phyloP scores from a whole-genome alignment of 2,329 filamentous ascomycete species.

The Arthroderma uncinatum region DNA sequence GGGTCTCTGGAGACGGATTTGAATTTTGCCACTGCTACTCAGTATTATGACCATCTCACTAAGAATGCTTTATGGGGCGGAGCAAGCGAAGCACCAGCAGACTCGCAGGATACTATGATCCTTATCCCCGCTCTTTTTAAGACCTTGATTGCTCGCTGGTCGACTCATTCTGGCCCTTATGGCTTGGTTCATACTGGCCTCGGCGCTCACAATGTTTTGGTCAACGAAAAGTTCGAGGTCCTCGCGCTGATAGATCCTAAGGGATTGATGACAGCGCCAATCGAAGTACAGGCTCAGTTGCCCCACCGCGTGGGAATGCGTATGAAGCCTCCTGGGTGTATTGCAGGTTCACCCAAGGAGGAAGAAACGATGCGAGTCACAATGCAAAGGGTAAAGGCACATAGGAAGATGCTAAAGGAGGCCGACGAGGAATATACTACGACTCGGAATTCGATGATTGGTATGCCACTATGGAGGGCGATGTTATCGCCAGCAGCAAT shows the following conservation, averaged over 20 bases:
- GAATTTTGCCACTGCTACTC: too few species aligned
- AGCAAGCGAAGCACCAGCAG: neutral
- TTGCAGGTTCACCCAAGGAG: neutral
- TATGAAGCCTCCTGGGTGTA: neutral
- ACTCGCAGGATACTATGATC: neutral
- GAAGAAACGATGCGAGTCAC: neutral
- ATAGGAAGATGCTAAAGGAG: neutral
- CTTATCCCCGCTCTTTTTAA: slow-evolving; percentile 9
- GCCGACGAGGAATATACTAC: neutral
- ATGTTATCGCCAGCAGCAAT: neutral
- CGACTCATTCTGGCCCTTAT: slow-evolving; percentile 8
- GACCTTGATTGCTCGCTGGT: neutral
- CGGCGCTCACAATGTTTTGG: slow-evolving; percentile 14
- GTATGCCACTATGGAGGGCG: neutral
- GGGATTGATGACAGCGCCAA: slow-evolving; percentile 12
- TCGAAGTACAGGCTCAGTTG: slow-evolving; percentile 2
- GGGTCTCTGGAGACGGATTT: neutral
- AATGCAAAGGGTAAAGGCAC: neutral
- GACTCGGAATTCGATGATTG: neutral
- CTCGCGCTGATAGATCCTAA: slow-evolving; percentile 14
- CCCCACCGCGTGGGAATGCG: neutral
- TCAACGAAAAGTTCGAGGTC: slow-evolving; percentile 14
- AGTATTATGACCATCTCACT: too few species aligned
- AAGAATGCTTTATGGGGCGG: neutral
- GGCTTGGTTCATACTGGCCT: slow-evolving; percentile 12